Evolutionary conservation across 2,329 filamentous ascomycete species (phyloP).

Genomic region (Phialophora expanda): DNA sequence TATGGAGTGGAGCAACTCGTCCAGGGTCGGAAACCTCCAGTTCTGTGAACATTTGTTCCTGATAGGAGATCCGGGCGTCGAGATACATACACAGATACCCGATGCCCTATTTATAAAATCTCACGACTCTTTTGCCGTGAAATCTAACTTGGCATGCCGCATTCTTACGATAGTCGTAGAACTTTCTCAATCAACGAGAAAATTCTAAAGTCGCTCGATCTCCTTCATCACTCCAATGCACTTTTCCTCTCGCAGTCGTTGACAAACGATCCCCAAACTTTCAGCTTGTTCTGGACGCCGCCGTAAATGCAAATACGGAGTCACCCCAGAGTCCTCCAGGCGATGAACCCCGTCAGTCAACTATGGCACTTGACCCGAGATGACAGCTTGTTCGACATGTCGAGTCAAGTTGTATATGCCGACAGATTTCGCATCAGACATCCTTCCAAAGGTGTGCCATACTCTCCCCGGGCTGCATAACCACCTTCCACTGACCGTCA

Average conservation of each 20-base stretch:
- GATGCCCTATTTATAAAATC: neutral
- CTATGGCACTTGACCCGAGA: slow-evolving; percentile 19
- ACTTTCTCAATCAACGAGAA: neutral
- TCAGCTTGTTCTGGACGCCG: no score
- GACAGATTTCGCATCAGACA: slow-evolving; percentile 41
- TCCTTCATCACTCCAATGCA: slow-evolving; percentile 16
- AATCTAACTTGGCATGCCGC: no score
- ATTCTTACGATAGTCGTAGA: no score
- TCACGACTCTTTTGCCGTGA: no score
- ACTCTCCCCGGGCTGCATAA: neutral
- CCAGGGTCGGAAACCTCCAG: slow-evolving; percentile 18
- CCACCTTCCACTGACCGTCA: slow-evolving; percentile 2
- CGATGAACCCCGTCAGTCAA: neutral
- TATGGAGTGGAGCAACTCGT: slow-evolving; percentile 24
- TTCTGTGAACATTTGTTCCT: slow-evolving; percentile 10
- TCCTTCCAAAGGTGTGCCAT: slow-evolving; percentile 32
- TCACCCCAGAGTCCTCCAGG: no score
- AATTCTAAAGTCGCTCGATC: slow-evolving; percentile 11
- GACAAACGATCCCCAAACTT: slow-evolving; percentile 11
- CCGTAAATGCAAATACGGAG: no score
- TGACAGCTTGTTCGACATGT: slow-evolving; percentile 28
- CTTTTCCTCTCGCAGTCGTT: slow-evolving; percentile 14
- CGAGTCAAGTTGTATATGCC: slow-evolving; percentile 39
- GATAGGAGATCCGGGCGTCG: neutral
- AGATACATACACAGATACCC: neutral